Evolutionary conservation across 768 basidiomycete genomes (phyloP).

Genomic region (Phylloporus sp.): DNA sequence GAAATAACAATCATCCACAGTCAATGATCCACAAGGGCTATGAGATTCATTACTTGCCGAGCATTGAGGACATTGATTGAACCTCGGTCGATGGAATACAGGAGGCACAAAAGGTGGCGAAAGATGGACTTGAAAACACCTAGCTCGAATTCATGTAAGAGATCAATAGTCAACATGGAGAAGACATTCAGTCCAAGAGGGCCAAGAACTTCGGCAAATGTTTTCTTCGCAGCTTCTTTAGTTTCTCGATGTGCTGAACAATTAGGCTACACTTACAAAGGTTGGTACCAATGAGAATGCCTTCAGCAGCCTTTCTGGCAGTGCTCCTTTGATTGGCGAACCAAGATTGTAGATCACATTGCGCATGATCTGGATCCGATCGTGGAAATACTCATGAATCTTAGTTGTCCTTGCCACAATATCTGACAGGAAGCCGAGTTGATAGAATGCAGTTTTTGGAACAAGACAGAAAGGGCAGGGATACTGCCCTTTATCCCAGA

Average conservation of each 20-base stretch:
- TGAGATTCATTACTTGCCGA: conserved; percentile 15
- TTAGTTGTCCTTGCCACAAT: not conserved
- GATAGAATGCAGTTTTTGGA: conserved; percentile 8
- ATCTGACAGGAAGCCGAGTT: conserved; percentile 14
- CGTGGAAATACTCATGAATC: not conserved
- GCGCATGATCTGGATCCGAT: not conserved
- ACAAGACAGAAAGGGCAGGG: conserved; percentile 27
- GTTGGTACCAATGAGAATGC: conserved; percentile 8
- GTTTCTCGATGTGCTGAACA: conserved; percentile 19
- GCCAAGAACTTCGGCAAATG: not conserved
- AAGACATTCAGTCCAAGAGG: not conserved
- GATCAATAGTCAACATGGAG: conserved; percentile 16
- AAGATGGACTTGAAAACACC: conserved; percentile 36
- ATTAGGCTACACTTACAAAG: conserved; percentile 2
- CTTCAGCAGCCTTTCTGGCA: conserved; percentile 2
- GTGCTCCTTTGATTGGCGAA: conserved; percentile 3
- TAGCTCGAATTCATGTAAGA: conserved; percentile 40
- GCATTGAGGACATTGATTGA: conserved; percentile 20
- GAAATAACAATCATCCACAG: no score
- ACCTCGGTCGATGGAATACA: conserved; percentile 12
- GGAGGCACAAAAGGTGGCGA: conserved; percentile 32
- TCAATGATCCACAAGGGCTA: no score
- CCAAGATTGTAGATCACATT: conserved; percentile 5
- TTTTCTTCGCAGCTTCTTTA: conserved; percentile 22
- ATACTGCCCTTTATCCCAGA: conserved; percentile 2